Conservation (phyloP, 1,139 yeast genomes). For the Diutina ranongensis region DNA sequence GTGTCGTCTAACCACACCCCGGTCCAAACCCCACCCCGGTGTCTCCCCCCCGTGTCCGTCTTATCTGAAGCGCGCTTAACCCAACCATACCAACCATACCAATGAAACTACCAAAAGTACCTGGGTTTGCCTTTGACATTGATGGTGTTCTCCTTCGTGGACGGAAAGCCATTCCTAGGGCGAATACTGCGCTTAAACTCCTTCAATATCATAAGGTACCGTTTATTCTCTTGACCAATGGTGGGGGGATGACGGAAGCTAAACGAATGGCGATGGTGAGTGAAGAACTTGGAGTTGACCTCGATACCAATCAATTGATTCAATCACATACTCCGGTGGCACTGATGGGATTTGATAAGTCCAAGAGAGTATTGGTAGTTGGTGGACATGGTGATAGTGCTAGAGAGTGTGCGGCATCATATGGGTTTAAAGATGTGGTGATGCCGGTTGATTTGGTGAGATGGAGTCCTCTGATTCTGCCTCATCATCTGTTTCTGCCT, state of each 20-base stretch:
- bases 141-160: slow-evolving; percentile 94
- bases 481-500: slow-evolving; percentile 48
- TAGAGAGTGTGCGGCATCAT: slow-evolving; percentile 58
- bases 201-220: slow-evolving; percentile 56
- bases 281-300: slow-evolving; percentile 32
- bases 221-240: slow-evolving; percentile 78
- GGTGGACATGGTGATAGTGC: slow-evolving; percentile 73
- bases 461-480: slow-evolving; percentile 51
- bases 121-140: slow-evolving; percentile 41
- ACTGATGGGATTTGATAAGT: slow-evolving; percentile 32
- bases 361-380: slow-evolving; percentile 59
- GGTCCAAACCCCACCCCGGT: no score
- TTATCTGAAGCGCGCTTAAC: no score
- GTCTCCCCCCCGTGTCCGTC: no score
- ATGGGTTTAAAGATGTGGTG: slow-evolving; percentile 75
- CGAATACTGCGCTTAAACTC: slow-evolving; percentile 49
- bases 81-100: not conserved
- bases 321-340: slow-evolving; percentile 91
- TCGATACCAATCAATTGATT: slow-evolving; percentile 58
- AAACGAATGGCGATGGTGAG: slow-evolving; percentile 50
- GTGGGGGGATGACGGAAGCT: slow-evolving; percentile 75
- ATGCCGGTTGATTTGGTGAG: slow-evolving; percentile 65
- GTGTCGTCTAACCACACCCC: no score
- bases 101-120: not conserved
- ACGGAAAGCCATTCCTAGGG: slow-evolving; percentile 53